These are phyloP conservation scores for Talaromyces wortmannii DNA, from an alignment of 495 filamentous ascomycete genomes.

Conservation along the genomic window DNA sequence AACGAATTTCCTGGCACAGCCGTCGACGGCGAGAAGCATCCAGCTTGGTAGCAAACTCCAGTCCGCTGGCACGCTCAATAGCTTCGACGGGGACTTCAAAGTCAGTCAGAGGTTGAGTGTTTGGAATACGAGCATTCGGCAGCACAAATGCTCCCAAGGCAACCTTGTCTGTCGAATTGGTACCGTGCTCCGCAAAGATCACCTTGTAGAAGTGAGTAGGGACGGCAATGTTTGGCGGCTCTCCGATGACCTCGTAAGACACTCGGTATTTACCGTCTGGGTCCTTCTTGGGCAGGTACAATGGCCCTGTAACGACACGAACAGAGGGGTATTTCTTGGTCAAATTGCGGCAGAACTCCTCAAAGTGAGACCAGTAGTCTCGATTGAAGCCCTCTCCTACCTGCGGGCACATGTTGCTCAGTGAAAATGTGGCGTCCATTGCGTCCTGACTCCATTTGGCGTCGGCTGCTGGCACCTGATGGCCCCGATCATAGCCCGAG, in stretches of 20 bases:
- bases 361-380: conserved; percentile 98
- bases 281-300: conserved; percentile 82
- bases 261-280: conserved; percentile 92
- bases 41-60: conserved; percentile 82
- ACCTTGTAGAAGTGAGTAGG: conserved; percentile 99
- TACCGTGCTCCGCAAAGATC: conserved; percentile 85
- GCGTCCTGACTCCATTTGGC: conserved; percentile 91
- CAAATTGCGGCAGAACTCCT: conserved; percentile 88
- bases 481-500: conserved; percentile 69
- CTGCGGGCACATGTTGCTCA: conserved; percentile 97
- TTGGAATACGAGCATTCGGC: conserved; percentile 86
- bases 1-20: conserved; percentile 79
- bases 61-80: conserved; percentile 81
- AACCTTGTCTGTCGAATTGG: conserved; percentile 55
- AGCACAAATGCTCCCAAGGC: conserved; percentile 91
- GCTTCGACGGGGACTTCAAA: conserved; percentile 94
- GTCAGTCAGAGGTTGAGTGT: conserved; percentile 73
- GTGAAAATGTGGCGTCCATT: conserved; percentile 88
- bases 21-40: conserved; percentile 64
- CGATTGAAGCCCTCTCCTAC: conserved; percentile 97
- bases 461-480: conserved; percentile 91
- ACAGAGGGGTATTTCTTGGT: conserved; percentile 78
- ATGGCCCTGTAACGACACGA: conserved; percentile 84
- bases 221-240: conserved; percentile 88
- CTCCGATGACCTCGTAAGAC: conserved; percentile 92